Conservation (phyloP, 164 flowering plant genomes). For the Paratinospora sagittata region DNA sequence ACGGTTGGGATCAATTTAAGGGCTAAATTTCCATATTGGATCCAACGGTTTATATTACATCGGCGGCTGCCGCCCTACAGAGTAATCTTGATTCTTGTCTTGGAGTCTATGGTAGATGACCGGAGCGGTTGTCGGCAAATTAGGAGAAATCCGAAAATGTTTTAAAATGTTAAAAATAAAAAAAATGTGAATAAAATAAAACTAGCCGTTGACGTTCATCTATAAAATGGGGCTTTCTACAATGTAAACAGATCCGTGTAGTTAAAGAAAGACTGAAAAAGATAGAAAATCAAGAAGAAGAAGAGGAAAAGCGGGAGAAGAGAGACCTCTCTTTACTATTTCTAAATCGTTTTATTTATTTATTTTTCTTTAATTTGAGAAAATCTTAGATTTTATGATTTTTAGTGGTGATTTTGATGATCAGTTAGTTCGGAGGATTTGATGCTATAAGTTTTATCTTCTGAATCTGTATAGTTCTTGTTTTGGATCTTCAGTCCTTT, state of each 20-base stretch:
- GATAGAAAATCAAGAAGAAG: too few species aligned
- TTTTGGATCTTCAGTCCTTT: neutral
- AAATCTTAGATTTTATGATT: neutral
- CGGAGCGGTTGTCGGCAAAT: constrained; percentile 32
- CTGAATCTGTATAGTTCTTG: neutral
- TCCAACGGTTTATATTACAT: constrained; percentile 32
- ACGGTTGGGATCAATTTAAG: constrained; percentile 29
- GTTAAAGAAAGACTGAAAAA: neutral
- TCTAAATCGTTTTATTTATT: neutral
- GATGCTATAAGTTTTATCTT: neutral
- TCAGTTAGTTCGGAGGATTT: neutral
- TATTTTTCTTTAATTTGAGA: neutral
- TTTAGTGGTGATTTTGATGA: neutral
- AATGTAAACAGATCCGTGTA: neutral
- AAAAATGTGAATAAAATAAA: constrained; percentile 13
- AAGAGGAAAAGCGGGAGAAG: neutral
- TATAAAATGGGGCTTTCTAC: constrained; percentile 19
- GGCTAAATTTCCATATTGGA: constrained; percentile 23
- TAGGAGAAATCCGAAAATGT: constrained; percentile 15
- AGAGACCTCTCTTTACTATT: neutral
- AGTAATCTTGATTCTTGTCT: constrained; percentile 14
- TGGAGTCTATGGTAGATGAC: constrained; percentile 12
- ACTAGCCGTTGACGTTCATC: constrained; percentile 28
- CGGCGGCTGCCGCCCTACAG: constrained; percentile 61
- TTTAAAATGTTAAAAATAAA: constrained; percentile 5